Base-by-base conservation (phyloP, 2,329 filamentous ascomycete species). In the Hypoxylon sp. region DNA sequence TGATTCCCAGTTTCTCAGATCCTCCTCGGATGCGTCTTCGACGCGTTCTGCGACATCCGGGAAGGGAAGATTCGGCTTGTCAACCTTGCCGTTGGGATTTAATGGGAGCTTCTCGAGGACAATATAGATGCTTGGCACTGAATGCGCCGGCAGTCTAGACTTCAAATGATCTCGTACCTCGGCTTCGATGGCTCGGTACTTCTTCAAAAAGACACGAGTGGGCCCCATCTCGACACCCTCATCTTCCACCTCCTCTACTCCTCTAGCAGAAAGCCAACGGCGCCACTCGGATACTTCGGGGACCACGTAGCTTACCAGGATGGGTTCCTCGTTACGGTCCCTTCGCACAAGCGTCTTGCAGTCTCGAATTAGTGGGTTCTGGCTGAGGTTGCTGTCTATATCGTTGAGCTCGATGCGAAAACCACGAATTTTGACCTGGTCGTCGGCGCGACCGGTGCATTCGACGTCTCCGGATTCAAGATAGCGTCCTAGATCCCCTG, bases 391-490 rank as follows among this genome's bases (percentile, higher is more conserved):
- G 46, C 86, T 92, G 79, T 98, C 94, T 73, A 98, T 98, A 73
- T 98, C 96, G 70, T 91, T 92, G 50, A 98, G 89, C 81, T 99
- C 96, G 73, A 99, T 97, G 68, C 95, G 88, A 85, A 98, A 98
- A 1, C 95, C 95, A 67, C 96, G 91, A 72, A 98, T 95, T 84
- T 98, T 99, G 83, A 98, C 93, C 78, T 98, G 95, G 76, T 98
- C 95, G 29, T 98, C 95, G 24, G 90, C 90, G 65, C 96, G 87
- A 22, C 95, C 95, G 9, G 92, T 91, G 14, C 68, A 62, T 37
- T 69, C 57, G 24, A 72, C 63, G 11, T 65, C 58, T 63, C 68
- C 74, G 10, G 66, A 69, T 19, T 63, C 54, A 17, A 73, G 71
- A 22, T 74, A 74, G 2, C 88, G 84, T 3, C 95, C 95, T 3